Conservation (phyloP, 805 yeast genomes). For the Candida takata region DNA sequence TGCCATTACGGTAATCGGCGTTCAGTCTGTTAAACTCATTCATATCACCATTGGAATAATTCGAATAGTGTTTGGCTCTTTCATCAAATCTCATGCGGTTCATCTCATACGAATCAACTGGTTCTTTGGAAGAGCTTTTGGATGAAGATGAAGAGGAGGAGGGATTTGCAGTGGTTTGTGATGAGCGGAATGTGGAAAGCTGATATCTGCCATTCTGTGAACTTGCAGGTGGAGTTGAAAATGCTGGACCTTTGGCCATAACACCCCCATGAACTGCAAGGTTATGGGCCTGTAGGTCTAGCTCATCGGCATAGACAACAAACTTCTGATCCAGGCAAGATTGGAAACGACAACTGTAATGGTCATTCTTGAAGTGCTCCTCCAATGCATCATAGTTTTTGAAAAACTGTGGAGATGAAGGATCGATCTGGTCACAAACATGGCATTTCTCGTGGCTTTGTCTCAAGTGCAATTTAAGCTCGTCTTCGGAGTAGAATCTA, state of each 20-base stretch:
- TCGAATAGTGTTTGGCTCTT: slow-evolving; percentile 74
- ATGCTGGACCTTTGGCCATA: slow-evolving; percentile 35
- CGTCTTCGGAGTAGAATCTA: slow-evolving; percentile 85
- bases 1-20: slow-evolving; percentile 37
- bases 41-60: slow-evolving; percentile 42
- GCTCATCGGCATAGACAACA: slow-evolving; percentile 82
- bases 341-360: slow-evolving; percentile 71
- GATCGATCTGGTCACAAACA: slow-evolving; percentile 69
- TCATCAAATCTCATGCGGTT: slow-evolving; percentile 67
- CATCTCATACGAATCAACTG: slow-evolving; percentile 33
- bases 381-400: slow-evolving; percentile 68
- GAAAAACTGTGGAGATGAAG: slow-evolving; percentile 65
- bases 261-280: slow-evolving; percentile 68
- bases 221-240: slow-evolving; percentile 4
- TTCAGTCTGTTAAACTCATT: slow-evolving; percentile 45
- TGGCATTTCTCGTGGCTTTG: slow-evolving; percentile 84
- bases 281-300: slow-evolving; percentile 86
- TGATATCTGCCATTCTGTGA: slow-evolving; percentile 31
- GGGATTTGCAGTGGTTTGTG: background rate
- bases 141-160: slow-evolving; percentile 5
- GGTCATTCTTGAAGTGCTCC: slow-evolving; percentile 66
- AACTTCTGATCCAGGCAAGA: slow-evolving; percentile 82
- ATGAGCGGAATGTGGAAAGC: slow-evolving; percentile 47
- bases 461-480: slow-evolving; percentile 72
- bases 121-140: slow-evolving; percentile 18